These are phyloP conservation scores for Diplogelasinospora grovesii DNA, from an alignment of 495 filamentous ascomycete genomes.

Conservation along the genomic window DNA sequence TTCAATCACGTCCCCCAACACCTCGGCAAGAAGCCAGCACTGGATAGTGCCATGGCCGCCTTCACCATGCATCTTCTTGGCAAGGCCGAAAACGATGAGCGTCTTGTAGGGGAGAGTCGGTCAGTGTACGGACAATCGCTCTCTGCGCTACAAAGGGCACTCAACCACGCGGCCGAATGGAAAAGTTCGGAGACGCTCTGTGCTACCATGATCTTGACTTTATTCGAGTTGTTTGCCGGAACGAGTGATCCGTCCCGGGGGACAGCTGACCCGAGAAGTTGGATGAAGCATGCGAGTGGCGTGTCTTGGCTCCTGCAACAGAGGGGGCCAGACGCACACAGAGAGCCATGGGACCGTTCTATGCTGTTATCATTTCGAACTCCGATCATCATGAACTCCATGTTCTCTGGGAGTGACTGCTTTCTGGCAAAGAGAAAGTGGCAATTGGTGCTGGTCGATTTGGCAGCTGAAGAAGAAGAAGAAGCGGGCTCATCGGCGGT, in stretches of 20 bases:
- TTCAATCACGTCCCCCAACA: constrained; percentile 7
- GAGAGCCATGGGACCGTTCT: constrained; percentile 4
- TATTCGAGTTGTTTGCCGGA: constrained; percentile 18
- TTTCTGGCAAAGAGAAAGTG: constrained; percentile 11
- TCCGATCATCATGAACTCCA: constrained; percentile 12
- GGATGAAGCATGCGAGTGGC: constrained; percentile 15
- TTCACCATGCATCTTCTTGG: constrained; percentile 12
- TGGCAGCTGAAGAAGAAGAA: no score
- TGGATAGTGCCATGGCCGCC: constrained; percentile 15
- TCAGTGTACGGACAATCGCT: constrained; percentile 15
- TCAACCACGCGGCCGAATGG: constrained; percentile 15
- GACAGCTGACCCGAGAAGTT: constrained; percentile 1
- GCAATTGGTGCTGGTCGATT: constrained; percentile 4
- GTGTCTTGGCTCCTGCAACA: constrained; percentile 13
- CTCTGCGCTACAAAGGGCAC: constrained; percentile 9
- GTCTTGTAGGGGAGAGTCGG: constrained; percentile 9
- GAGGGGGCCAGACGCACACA: constrained; percentile 9
- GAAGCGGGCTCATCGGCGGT: neutral
- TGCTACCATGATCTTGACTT: constrained; percentile 11
- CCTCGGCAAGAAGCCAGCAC: constrained; percentile 9
- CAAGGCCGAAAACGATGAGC: constrained; percentile 4
- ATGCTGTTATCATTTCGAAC: constrained; percentile 14
- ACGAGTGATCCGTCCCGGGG: constrained; percentile 1
- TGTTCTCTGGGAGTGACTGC: constrained; percentile 13
- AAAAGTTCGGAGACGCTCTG: constrained; percentile 14